Evolutionary conservation across 257 asterid species (phyloP), one percentile per base, ranked within the genome.

Genomic region (Striga asiatica): DNA sequence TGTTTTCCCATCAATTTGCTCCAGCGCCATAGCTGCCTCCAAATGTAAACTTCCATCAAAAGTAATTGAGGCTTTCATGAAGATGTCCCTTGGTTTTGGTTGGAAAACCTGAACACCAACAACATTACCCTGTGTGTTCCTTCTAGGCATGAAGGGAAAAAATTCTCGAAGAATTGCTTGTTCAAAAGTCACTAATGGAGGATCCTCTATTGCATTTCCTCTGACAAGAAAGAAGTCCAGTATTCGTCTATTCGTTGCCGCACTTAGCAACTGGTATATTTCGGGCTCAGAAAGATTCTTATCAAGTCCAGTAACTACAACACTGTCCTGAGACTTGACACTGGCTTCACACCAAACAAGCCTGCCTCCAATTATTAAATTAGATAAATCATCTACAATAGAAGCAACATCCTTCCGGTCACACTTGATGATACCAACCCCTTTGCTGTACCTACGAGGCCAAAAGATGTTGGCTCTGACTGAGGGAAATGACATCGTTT

Each of bases 381-480:
- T 31, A 11, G 78, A 70, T 56, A 92, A 70, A 67, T 80, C 95
- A 55, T 70, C 37, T n/a, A 76, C 63, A 53, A 92, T n/a, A 11
- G 35, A 52, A 57, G 45, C 52, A 51, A 82, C 85, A 67, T 88
- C 97, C 51, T 28, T 57, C n/a, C 71, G 76, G 37, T 72, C 55
- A 23, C 98, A 92, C 71, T 65, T 84, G 70, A 77, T 67, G 52
- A 87, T 54, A 6, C 81, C 98, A 41, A 66, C n/a, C 63, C 98
- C 97, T 71, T 58, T 87, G 77, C 98, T 87, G 66, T n/a, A 34
- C 64, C 86, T 79, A 59, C 98, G 95, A 62, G 97, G 97, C 98
- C 98, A 92, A 43, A 5, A 58, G 54, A 92, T 73, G 72, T 66
- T 88, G 56, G 98, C 94, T 71, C 60, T 82, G 50, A 92, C 66